Evolutionary conservation across 305 asterid genomes (phyloP).

Genomic region (Ajuga reptans): DNA sequence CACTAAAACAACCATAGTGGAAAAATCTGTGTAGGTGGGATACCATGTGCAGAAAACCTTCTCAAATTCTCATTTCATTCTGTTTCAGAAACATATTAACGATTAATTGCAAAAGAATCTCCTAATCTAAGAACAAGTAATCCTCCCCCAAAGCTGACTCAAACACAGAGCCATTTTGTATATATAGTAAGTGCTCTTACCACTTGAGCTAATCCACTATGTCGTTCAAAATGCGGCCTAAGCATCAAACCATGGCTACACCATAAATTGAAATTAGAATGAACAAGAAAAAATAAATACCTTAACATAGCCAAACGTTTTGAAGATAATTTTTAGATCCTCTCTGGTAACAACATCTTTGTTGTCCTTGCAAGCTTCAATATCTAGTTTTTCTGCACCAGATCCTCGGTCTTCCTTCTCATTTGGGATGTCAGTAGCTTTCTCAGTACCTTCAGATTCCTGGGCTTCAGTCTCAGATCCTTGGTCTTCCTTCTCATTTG

Average conservation of each 20-base stretch:
- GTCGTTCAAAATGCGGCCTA: neutral
- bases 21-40: neutral
- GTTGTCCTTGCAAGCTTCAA: slow-evolving; percentile 47
- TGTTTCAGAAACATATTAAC: no score
- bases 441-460: slow-evolving; percentile 33
- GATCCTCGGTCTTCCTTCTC: slow-evolving; percentile 36
- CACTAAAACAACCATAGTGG: neutral
- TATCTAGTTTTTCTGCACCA: slow-evolving; percentile 31
- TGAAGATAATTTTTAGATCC: slow-evolving; percentile 65
- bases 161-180: no score
- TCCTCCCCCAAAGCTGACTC: no score
- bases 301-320: slow-evolving; percentile 76
- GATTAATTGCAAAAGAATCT: no score
- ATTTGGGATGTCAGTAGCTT: slow-evolving; percentile 29
- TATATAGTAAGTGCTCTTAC: no score
- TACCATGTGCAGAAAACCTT: no score
- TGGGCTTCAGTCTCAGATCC: slow-evolving; percentile 29
- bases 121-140: no score
- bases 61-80: no score
- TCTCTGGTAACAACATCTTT: slow-evolving; percentile 78
- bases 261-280: neutral
- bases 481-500: slow-evolving; percentile 22
- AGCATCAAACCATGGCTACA: neutral
- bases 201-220: no score
- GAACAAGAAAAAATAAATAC: slow-evolving; percentile 31